Base-by-base conservation (phyloP, 345 rosid species). In the Streptanthus diversifolius region DNA sequence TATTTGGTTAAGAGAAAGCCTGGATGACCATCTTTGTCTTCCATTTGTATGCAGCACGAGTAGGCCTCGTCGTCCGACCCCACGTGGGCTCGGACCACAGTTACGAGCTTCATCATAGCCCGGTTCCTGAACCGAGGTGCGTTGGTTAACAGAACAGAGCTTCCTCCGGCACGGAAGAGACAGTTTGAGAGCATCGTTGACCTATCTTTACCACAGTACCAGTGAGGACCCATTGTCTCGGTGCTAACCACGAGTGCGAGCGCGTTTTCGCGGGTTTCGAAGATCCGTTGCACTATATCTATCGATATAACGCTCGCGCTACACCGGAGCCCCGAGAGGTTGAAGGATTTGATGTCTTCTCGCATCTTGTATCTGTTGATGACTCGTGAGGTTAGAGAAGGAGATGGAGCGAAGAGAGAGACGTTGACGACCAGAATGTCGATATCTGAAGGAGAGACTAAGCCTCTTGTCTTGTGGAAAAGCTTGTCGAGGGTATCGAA, bases 111-210 rank as follows among this genome's bases (percentile, higher is more conserved):
- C 84, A 86, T 63, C 59, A 85, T 36, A 14, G 90, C 85, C 69
- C 53, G 22, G 53, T 68, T 70, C 76, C 84, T 85, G 21, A 84
- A 43, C 25, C 80, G 53, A 18, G 74, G 36, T 17, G 77, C 75
- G 84, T 91, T 89, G 6, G 95, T 89, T 56, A 91, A 45, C 18
- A 91, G 79, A 76, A 91, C 80, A 3, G 97, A 85, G 60, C 93
- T 83, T 27, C 97, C 95, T 41, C 97, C 95, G 0, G 83, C 74
- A 1, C 95, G 82, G 57, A 91, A 91, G 33, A 91, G 80, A 64
- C 88, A 85, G 53, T 91, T 89, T 1, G 95, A 89, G 33, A 87
- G 81, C 71, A 89, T 81, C 97, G 89, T 91, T 2, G 97, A 91
- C 45, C 81, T 87, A 36, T 91, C 92, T 47, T 79, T 86, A 37